Percentiles rank a stretch among this genome's conserved stretches.
phyloP scores from a whole-genome alignment of 164 flowering plant species.

The Santalum album region DNA sequence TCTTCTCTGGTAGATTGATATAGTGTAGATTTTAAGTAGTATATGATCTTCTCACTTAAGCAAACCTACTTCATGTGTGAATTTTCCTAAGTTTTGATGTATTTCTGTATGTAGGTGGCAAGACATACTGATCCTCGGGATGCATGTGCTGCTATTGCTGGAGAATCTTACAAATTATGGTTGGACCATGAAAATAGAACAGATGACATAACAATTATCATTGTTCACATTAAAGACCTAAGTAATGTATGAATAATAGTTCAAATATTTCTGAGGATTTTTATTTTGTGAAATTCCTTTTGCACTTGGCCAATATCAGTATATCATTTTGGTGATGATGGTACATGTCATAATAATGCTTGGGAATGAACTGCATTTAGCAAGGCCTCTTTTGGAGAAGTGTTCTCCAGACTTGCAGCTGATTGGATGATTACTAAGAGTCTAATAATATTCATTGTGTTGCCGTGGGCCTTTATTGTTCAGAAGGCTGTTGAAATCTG shows the following conservation, averaged over 20 bases:
- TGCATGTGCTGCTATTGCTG: constrained; percentile 81
- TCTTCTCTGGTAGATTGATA: too few relatives aligned
- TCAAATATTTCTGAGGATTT: constrained; percentile 3
- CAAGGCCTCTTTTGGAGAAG: neutral
- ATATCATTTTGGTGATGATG: neutral
- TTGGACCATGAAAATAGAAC: constrained; percentile 91
- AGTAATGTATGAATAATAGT: constrained; percentile 37
- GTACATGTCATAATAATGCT: neutral
- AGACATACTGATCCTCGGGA: constrained; percentile 76
- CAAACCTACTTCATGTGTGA: neutral
- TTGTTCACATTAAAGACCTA: constrained; percentile 71
- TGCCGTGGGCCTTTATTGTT: too few relatives aligned
- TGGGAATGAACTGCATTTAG: constrained; percentile 1
- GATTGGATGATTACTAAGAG: too few relatives aligned
- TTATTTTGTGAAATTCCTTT: neutral
- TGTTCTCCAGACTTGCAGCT: too few relatives aligned
- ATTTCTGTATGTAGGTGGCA: constrained; percentile 43
- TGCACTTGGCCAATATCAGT: neutral
- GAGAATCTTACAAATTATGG: constrained; percentile 90
- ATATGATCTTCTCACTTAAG: too few relatives aligned
- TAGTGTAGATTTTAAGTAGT: too few relatives aligned
- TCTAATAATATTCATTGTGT: too few relatives aligned
- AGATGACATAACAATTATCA: constrained; percentile 92
- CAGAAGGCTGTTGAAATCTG: too few relatives aligned
- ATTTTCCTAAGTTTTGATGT: neutral